Evolutionary conservation across 2,329 filamentous ascomycete species (phyloP).

Genomic region (Cladophialophora exuberans): DNA sequence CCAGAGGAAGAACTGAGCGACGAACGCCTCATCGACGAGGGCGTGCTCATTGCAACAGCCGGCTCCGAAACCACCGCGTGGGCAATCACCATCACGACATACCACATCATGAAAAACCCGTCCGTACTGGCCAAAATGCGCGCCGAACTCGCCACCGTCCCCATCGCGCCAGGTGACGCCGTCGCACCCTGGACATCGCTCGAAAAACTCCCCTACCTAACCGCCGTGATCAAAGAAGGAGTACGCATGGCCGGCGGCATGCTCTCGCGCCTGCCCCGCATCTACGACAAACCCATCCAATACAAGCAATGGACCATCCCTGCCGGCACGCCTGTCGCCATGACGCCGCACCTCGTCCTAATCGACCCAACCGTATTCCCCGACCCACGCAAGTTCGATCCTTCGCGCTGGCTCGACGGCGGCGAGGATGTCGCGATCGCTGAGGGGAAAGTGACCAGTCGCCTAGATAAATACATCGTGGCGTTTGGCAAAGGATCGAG

Average conservation of each 20-base stretch:
- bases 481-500: slow-evolving; percentile 42
- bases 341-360: slow-evolving; percentile 36
- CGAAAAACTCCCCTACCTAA: slow-evolving; percentile 38
- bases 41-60: slow-evolving; percentile 35
- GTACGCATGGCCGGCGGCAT: slow-evolving; percentile 35
- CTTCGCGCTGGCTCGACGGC: slow-evolving; percentile 38
- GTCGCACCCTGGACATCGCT: slow-evolving; percentile 31
- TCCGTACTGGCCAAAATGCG: slow-evolving; percentile 14
- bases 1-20: slow-evolving; percentile 33
- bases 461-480: slow-evolving; percentile 40
- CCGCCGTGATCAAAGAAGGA: slow-evolving; percentile 37
- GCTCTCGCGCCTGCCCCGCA: slow-evolving; percentile 27
- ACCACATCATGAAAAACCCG: slow-evolving; percentile 27
- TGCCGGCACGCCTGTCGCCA: slow-evolving; percentile 36
- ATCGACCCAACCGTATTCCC: slow-evolving; percentile 41
- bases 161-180: slow-evolving; percentile 14
- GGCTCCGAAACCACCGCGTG: slow-evolving; percentile 29
- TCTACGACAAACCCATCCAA: slow-evolving; percentile 32
- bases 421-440: slow-evolving; percentile 12
- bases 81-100: slow-evolving; percentile 28
- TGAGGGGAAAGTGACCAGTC: slow-evolving; percentile 15
- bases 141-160: slow-evolving; percentile 18
- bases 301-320: slow-evolving; percentile 40
- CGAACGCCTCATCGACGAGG: slow-evolving; percentile 39
- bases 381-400: slow-evolving; percentile 35